phyloP scores from a whole-genome alignment of 1,284 basidiomycete genomes.

The Puccinia triticina region DNA sequence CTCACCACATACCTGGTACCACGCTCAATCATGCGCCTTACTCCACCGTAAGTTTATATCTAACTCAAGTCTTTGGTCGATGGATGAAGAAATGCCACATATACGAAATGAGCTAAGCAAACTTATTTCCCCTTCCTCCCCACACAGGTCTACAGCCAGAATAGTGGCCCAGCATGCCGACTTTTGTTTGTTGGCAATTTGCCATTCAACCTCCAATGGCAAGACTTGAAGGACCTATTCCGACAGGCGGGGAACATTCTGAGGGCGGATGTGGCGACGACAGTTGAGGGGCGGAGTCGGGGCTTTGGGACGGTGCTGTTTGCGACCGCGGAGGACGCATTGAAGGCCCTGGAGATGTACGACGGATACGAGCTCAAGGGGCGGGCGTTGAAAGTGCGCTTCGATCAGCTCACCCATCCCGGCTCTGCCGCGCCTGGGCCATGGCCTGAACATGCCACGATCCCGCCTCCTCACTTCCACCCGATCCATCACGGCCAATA shows the following conservation, averaged over 20 bases:
- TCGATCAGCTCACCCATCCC: constrained; percentile 9
- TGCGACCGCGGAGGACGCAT: constrained; percentile 84
- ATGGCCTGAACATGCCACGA: neutral
- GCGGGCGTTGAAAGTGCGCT: constrained; percentile 28
- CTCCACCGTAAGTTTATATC: neutral
- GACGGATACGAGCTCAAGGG: constrained; percentile 56
- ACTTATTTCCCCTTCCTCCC: neutral
- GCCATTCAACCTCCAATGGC: constrained; percentile 90
- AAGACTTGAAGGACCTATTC: constrained; percentile 96
- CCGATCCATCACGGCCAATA: neutral
- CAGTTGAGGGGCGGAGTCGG: constrained; percentile 85
- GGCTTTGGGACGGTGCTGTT: constrained; percentile 95
- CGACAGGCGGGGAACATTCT: constrained; percentile 91
- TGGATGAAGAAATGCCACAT: too few relatives aligned
- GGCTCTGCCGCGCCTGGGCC: neutral
- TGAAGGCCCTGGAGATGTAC: constrained; percentile 60
- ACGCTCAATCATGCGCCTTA: constrained; percentile 1
- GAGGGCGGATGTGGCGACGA: constrained; percentile 87
- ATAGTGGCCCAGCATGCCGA: neutral
- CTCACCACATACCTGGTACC: neutral
- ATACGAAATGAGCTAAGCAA: neutral
- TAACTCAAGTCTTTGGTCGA: neutral
- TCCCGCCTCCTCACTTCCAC: neutral
- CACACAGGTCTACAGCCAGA: neutral
- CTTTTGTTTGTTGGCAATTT: constrained; percentile 65